These are phyloP conservation scores for Phialophora tarda DNA, from an alignment of 2,329 filamentous ascomycete genomes.

Conservation along the genomic window DNA sequence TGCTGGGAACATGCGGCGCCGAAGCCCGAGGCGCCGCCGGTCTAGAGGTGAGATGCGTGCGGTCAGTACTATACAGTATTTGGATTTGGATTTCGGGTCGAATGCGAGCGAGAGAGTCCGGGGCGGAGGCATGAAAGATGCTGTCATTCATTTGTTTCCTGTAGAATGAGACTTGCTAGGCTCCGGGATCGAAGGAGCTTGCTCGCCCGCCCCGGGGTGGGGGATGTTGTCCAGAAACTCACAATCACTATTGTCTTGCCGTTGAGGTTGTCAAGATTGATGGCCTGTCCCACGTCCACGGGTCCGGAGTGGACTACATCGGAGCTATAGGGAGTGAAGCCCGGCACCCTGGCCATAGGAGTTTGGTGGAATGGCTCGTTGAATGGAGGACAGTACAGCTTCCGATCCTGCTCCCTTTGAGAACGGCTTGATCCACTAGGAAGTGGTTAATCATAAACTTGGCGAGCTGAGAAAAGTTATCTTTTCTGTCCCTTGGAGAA, in stretches of 20 bases:
- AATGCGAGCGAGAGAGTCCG: background rate
- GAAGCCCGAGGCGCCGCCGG: slow-evolving; percentile 67
- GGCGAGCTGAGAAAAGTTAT: background rate
- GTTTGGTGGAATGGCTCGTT: background rate
- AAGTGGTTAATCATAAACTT: background rate
- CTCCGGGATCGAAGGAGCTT: background rate
- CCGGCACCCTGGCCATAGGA: background rate
- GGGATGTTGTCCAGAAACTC: background rate
- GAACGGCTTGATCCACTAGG: background rate
- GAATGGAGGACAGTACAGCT: background rate
- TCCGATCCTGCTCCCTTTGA: background rate
- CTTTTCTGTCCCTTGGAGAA: background rate
- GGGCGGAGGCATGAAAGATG: background rate
- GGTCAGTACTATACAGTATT: background rate
- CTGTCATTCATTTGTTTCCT: background rate
- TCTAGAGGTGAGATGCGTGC: slow-evolving; percentile 41
- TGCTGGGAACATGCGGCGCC: slow-evolving; percentile 61
- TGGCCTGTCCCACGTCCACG: slow-evolving; percentile 27
- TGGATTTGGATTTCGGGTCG: too few species aligned
- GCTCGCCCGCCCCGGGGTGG: too few species aligned
- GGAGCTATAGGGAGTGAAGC: slow-evolving; percentile 20
- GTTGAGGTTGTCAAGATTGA: slow-evolving; percentile 25
- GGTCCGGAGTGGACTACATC: slow-evolving; percentile 26
- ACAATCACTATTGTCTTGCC: slow-evolving; percentile 63
- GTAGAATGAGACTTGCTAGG: background rate